A percentile compares a stretch with the other conserved stretches of the same genome.
Conservation (phyloP, 2,329 filamentous ascomycete species). For the Xylaria hypoxylon region DNA sequence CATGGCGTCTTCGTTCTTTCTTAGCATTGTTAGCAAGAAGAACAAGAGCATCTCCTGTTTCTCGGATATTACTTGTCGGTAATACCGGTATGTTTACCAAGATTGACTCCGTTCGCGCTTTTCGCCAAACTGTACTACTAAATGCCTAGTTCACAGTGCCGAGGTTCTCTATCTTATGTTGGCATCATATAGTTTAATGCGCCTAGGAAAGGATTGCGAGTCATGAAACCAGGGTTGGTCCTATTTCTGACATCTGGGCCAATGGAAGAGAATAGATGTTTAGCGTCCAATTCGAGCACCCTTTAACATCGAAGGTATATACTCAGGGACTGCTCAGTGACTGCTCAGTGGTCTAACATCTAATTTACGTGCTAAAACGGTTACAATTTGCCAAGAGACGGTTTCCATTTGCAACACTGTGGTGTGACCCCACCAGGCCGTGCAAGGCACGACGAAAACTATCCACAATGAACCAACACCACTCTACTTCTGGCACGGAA, state of each 20-base stretch:
- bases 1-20: conserved; percentile 10
- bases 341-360: neutral
- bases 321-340: too few species aligned
- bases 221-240: conserved; percentile 2
- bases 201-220: conserved; percentile 6
- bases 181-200: conserved; percentile 9
- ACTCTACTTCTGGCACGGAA: conserved; percentile 40
- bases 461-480: conserved; percentile 35
- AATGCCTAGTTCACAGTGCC: neutral
- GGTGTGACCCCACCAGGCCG: conserved; percentile 34
- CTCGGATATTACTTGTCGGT: conserved; percentile 19
- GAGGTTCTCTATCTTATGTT: conserved; percentile 9
- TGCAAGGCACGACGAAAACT: conserved; percentile 33
- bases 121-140: neutral
- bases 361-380: conserved; percentile 19
- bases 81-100: conserved; percentile 16
- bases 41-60: conserved; percentile 9
- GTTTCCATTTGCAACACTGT: conserved; percentile 27
- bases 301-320: neutral
- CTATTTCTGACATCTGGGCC: conserved; percentile 9
- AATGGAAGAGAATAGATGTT: conserved; percentile 5
- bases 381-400: conserved; percentile 31
- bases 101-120: conserved; percentile 1
- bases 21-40: conserved; percentile 8
- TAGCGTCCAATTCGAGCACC: conserved; percentile 14